Evolutionary conservation across 148 eudicot genomes (phyloP).

Genomic region (Chenopodium berlandieri): DNA sequence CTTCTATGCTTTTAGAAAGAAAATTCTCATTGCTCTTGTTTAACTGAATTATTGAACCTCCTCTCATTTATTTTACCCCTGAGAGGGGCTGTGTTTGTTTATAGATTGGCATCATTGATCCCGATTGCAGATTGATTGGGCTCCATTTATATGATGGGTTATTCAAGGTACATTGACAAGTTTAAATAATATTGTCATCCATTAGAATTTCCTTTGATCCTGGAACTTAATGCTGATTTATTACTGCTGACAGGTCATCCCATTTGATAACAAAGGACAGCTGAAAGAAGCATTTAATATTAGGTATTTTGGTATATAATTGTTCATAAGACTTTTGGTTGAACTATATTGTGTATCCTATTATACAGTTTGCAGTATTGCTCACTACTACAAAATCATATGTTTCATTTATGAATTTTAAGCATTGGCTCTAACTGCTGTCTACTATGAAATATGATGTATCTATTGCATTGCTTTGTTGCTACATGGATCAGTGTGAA

Average conservation of each 20-base stretch:
- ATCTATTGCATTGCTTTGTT: neutral
- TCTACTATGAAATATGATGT: neutral
- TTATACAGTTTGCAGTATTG: neutral
- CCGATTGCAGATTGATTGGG: constrained; percentile 98
- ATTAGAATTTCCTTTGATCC: neutral
- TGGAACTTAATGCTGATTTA: constrained; percentile 18
- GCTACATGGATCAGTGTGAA: neutral
- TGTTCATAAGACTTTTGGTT: neutral
- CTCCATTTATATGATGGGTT: constrained; percentile 94
- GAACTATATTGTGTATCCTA: neutral
- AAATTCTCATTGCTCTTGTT: neutral
- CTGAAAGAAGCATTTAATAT: constrained; percentile 97
- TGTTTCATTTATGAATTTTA: neutral
- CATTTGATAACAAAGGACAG: constrained; percentile 91
- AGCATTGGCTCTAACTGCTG: neutral
- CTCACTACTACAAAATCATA: neutral
- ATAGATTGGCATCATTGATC: constrained; percentile 96
- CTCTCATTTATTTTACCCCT: constrained; percentile 2
- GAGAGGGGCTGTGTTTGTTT: constrained; percentile 13
- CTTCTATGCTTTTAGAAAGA: neutral
- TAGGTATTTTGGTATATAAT: constrained; percentile 45
- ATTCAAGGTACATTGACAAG: constrained; percentile 62
- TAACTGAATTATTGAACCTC: neutral
- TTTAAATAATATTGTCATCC: constrained; percentile 9
- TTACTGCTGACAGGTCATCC: constrained; percentile 63